phyloP scores from a whole-genome alignment of 2,329 filamentous ascomycete species.

The Colletotrichum gigasporum region DNA sequence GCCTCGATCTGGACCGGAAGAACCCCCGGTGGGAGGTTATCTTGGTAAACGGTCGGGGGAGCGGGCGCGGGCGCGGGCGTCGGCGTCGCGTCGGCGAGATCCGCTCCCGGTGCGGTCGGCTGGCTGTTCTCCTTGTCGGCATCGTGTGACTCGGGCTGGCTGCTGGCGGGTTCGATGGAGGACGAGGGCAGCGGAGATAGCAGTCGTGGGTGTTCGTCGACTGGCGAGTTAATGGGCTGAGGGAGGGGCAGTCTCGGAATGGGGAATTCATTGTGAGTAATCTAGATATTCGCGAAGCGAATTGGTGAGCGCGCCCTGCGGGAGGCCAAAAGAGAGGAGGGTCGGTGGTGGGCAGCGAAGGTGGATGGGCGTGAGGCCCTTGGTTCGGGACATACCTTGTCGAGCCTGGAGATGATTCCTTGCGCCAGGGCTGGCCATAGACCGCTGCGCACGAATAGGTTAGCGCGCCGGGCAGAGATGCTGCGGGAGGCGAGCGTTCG shows the following conservation, averaged over 20 bases:
- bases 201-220: conserved; percentile 49
- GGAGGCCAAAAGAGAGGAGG: conserved; percentile 49
- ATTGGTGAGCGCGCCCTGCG: conserved; percentile 18
- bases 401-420: conserved; percentile 72
- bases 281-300: conserved; percentile 58
- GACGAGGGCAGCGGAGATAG: conserved; percentile 57
- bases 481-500: background rate
- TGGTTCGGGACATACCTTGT: conserved; percentile 57
- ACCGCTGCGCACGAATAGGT: conserved; percentile 59
- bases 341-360: background rate
- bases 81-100: conserved; percentile 42
- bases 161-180: conserved; percentile 44
- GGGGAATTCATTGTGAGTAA: conserved; percentile 79
- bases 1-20: conserved; percentile 72
- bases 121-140: conserved; percentile 76
- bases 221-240: conserved; percentile 48
- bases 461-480: conserved; percentile 33
- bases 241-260: conserved; percentile 68
- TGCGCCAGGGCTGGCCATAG: conserved; percentile 75
- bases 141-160: conserved; percentile 59
- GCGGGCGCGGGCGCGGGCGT: conserved; percentile 43
- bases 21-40: conserved; percentile 49
- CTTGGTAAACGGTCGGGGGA: conserved; percentile 48
- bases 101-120: conserved; percentile 38
- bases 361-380: background rate